These are phyloP conservation scores for Globisporangium viniferum DNA, from an alignment of 352 stramenopile genomes.

Conservation along the genomic window DNA sequence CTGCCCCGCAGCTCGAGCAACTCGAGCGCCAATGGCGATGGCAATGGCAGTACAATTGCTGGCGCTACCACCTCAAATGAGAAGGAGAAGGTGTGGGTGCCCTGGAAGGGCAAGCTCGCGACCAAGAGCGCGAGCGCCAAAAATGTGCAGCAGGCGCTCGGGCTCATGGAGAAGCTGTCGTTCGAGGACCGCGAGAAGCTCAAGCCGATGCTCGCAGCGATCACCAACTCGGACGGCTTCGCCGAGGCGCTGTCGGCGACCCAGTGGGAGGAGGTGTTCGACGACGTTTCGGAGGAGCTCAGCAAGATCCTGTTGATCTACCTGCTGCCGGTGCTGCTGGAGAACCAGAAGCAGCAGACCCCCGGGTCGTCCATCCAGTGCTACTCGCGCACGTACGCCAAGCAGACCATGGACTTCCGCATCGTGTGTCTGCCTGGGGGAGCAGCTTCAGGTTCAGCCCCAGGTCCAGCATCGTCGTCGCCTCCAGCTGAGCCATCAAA, in stretches of 20 bases:
- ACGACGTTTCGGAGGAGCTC: constrained; percentile 51
- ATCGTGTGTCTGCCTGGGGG: constrained; percentile 26
- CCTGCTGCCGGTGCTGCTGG: constrained; percentile 46
- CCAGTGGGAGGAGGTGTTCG: constrained; percentile 41
- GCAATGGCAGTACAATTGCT: too few relatives aligned
- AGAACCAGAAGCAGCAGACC: constrained; percentile 26
- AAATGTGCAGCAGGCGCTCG: constrained; percentile 29
- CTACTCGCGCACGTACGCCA: constrained; percentile 54
- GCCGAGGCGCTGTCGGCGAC: constrained; percentile 5
- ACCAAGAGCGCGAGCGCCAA: constrained; percentile 16
- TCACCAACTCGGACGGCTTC: constrained; percentile 18
- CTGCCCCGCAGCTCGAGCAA: background rate
- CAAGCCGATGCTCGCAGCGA: constrained; percentile 40
- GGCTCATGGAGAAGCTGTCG: constrained; percentile 52
- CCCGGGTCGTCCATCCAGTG: constrained; percentile 31
- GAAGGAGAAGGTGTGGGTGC: constrained; percentile 21
- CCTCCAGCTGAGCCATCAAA: background rate
- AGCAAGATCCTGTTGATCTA: constrained; percentile 54
- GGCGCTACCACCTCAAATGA: too few relatives aligned
- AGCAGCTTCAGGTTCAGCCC: background rate
- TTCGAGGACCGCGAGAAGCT: constrained; percentile 44
- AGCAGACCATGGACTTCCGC: constrained; percentile 60
- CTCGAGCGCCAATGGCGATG: background rate
- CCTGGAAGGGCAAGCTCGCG: constrained; percentile 33
- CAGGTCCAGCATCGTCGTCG: background rate